These are phyloP conservation scores for Fraxinus greggii DNA, from an alignment of 305 asterid genomes.

Conservation along the genomic window DNA sequence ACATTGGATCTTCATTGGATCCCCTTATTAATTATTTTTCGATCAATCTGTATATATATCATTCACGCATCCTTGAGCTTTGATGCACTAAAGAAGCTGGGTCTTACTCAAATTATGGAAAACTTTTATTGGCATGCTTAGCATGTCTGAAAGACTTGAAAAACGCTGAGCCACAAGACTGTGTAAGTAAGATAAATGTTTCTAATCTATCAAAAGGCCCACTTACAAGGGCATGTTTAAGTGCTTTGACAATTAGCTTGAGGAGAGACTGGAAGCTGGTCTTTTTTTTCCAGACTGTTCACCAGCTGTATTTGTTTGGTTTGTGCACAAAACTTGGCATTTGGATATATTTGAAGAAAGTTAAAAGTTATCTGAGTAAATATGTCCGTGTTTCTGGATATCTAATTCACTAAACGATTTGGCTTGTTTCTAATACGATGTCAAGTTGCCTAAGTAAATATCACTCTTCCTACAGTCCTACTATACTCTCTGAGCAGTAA, in stretches of 20 bases:
- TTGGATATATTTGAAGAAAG: neutral
- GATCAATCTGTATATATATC: neutral
- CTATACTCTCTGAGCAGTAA: neutral
- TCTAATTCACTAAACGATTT: neutral
- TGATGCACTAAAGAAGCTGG: neutral
- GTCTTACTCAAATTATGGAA: neutral
- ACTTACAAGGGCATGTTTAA: neutral
- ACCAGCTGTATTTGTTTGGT: neutral
- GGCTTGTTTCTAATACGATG: conserved; percentile 2
- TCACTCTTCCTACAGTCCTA: neutral
- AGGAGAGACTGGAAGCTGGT: neutral
- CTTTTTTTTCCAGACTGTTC: neutral
- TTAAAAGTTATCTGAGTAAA: neutral
- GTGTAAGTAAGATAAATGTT: neutral
- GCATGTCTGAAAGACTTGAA: neutral
- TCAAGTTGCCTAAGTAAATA: conserved; percentile 4
- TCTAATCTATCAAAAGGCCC: neutral
- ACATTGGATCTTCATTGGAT: neutral
- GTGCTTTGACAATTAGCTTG: neutral
- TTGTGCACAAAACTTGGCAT: neutral
- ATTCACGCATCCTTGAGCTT: neutral
- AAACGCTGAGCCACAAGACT: neutral
- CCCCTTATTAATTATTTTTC: neutral
- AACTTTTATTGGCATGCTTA: neutral
- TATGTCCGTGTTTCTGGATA: conserved; percentile 7